Percentiles rank a stretch among this genome's conserved stretches.
Conservation (phyloP, 352 stramenopile species). For the Vaucheria bursata region DNA sequence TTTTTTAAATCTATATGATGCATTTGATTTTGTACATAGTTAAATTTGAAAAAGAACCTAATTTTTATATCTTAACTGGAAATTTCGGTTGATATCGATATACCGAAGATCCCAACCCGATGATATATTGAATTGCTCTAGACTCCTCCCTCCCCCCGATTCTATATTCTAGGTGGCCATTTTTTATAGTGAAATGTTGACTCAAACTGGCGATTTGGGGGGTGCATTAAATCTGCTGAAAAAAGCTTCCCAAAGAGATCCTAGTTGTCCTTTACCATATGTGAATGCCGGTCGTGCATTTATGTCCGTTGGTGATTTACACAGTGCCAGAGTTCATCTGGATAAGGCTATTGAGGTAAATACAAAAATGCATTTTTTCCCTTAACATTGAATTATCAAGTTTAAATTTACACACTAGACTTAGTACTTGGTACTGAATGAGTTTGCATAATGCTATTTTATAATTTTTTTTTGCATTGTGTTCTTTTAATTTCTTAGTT, state of each 20-base stretch:
- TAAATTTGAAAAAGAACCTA: no score
- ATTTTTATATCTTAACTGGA: no score
- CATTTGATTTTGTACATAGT: no score
- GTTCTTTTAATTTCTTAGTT: background rate
- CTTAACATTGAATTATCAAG: no score
- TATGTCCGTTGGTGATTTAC: constrained; percentile 29
- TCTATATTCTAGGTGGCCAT: constrained; percentile 3
- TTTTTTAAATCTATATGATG: no score
- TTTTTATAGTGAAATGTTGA: constrained; percentile 25
- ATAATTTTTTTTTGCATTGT: background rate
- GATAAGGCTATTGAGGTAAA: background rate
- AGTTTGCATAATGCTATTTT: background rate
- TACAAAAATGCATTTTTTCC: no score
- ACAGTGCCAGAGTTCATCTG: constrained; percentile 18
- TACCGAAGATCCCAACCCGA: no score
- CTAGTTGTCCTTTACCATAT: constrained; percentile 37
- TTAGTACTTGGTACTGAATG: background rate
- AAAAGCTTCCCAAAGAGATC: constrained; percentile 11
- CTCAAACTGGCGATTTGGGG: constrained; percentile 39
- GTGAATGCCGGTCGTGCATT: constrained; percentile 44
- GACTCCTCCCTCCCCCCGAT: no score
- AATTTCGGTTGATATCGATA: no score
- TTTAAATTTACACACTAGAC: no score
- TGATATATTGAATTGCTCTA: no score
- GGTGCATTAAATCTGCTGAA: constrained; percentile 16